These are phyloP conservation scores for Cytospora schulzeri DNA, from an alignment of 2,329 filamentous ascomycete species.

Conservation along the genomic window DNA sequence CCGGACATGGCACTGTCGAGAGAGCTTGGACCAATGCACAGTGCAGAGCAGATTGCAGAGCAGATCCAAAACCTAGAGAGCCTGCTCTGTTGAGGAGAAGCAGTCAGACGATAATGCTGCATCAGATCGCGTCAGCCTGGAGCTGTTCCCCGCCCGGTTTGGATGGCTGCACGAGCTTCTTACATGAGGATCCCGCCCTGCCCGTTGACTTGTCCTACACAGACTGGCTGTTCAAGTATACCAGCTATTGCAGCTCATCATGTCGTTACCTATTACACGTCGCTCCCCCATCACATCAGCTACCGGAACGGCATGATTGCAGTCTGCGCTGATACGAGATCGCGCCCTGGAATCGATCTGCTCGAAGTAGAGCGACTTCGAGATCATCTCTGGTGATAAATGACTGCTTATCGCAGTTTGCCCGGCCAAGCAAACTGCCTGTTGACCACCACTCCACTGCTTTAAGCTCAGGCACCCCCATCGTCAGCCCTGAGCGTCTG, in stretches of 20 bases:
- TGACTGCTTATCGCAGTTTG: slow-evolving; percentile 9
- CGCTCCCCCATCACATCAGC: not conserved
- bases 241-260: not conserved
- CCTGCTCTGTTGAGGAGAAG: not conserved
- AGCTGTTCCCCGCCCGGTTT: not conserved
- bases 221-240: not conserved
- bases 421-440: slow-evolving; percentile 7
- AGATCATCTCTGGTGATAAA: not conserved
- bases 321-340: not conserved
- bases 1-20: not conserved
- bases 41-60: not conserved
- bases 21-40: not conserved
- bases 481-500: slow-evolving; percentile 11
- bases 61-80: not conserved
- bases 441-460: not conserved
- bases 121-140: not conserved
- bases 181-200: not conserved
- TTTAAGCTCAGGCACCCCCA: not conserved
- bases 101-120: not conserved
- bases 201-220: not conserved
- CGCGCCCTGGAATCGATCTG: not conserved
- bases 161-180: not conserved
- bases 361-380: slow-evolving; percentile 6
- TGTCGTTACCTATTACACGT: not conserved
- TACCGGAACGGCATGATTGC: not conserved